Conservation (phyloP, 2,329 filamentous ascomycete species). For the Xylaria arbuscula region DNA sequence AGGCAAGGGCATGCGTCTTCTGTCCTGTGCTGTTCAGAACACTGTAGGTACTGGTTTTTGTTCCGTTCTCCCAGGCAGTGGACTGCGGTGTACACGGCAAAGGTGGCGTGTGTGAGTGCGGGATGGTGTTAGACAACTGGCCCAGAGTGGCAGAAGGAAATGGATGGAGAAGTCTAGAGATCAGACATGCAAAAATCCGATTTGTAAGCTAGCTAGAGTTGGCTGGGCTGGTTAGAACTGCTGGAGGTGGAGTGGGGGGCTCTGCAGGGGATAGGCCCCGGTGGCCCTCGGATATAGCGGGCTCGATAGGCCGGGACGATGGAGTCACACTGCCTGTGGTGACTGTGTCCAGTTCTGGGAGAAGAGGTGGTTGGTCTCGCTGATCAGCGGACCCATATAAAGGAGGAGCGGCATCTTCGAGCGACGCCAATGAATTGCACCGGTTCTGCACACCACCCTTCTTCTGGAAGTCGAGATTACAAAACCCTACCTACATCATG, state of each 20-base stretch:
- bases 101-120: conserved; percentile 21
- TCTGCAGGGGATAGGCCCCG: conserved; percentile 9
- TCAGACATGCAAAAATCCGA: conserved; percentile 45
- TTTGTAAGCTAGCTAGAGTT: conserved; percentile 48
- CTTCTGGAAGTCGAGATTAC: conserved; percentile 27
- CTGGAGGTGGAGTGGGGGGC: conserved; percentile 3
- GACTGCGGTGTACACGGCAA: neutral
- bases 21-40: neutral
- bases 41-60: neutral
- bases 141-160: conserved; percentile 44
- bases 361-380: neutral
- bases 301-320: conserved; percentile 14
- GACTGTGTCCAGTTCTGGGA: neutral
- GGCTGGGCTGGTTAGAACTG: conserved; percentile 13
- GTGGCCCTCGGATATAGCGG: conserved; percentile 35
- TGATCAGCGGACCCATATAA: conserved; percentile 8
- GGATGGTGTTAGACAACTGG: conserved; percentile 34
- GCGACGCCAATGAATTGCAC: neutral
- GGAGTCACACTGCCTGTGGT: neutral
- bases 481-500: conserved; percentile 1
- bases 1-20: conserved; percentile 30
- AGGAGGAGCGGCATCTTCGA: neutral
- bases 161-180: conserved; percentile 49
- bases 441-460: conserved; percentile 15
- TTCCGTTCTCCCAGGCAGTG: conserved; percentile 1